These are phyloP conservation scores for Solanum corneliomulleri DNA, from an alignment of 257 asterid species.

Conservation along the genomic window DNA sequence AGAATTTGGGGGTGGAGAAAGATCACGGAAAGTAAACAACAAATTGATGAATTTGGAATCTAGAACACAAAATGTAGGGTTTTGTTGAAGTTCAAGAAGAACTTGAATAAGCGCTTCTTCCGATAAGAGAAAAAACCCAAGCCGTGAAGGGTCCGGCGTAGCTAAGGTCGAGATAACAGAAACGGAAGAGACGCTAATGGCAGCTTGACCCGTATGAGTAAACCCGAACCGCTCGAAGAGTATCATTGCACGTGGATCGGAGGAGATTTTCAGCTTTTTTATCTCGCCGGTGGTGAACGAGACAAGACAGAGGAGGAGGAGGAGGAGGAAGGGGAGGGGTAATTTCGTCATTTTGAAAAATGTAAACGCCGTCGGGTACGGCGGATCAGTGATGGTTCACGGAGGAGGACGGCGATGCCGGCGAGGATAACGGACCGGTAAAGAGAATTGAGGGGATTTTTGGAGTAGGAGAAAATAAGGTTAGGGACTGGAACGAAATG, in stretches of 20 bases:
- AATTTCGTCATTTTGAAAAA: constrained; percentile 37
- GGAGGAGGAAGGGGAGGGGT: constrained; percentile 15
- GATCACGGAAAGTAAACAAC: constrained; percentile 72
- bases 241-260: constrained; percentile 76
- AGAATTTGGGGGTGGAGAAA: constrained; percentile 68
- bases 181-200: constrained; percentile 42
- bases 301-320: constrained; percentile 25
- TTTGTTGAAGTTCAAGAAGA: constrained; percentile 53
- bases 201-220: constrained; percentile 68
- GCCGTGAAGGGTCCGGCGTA: constrained; percentile 34
- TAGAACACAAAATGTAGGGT: constrained; percentile 64
- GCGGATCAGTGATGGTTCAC: background rate
- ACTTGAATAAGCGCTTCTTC: constrained; percentile 67
- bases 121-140: constrained; percentile 60
- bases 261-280: constrained; percentile 53
- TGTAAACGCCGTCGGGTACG: background rate
- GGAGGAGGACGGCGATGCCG: constrained; percentile 2
- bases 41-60: constrained; percentile 43
- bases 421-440: background rate
- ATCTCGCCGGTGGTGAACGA: constrained; percentile 59
- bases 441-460: background rate
- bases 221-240: constrained; percentile 89
- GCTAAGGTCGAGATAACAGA: constrained; percentile 34
- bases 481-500: background rate
- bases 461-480: background rate